Percentiles rank a stretch among this genome's conserved stretches.
These are phyloP conservation scores for Lodderomyces parapsilosis DNA, from an alignment of 1,139 yeast species.

Conservation along the genomic window DNA sequence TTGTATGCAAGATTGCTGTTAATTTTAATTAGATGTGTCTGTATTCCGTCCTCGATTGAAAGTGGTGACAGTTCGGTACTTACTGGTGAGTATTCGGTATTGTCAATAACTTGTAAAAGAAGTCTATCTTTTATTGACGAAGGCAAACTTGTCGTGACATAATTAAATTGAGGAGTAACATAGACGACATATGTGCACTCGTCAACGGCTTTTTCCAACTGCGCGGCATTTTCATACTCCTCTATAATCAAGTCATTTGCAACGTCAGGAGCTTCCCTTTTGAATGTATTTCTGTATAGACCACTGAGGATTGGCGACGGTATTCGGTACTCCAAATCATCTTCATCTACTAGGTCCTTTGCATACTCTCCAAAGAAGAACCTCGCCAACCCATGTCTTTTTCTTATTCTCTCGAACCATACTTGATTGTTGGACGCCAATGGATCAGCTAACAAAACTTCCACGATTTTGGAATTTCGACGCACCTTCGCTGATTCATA, in stretches of 20 bases:
- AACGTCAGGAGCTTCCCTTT: conserved; percentile 7
- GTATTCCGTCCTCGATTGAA: conserved; percentile 17
- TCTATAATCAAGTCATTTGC: conserved; percentile 26
- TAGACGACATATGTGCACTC: conserved; percentile 31
- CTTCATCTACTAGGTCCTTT: not conserved
- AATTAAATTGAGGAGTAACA: conserved; percentile 28
- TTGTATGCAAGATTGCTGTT: conserved; percentile 27
- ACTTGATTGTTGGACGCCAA: conserved; percentile 29
- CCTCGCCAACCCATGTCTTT: conserved; percentile 17
- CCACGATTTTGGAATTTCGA: conserved; percentile 29
- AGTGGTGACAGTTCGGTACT: conserved; percentile 34
- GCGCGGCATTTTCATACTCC: conserved; percentile 27
- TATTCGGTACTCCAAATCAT: conserved; percentile 15
- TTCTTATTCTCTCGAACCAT: conserved; percentile 31
- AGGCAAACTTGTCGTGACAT: conserved; percentile 14
- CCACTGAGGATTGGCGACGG: conserved; percentile 40
- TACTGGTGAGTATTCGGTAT: conserved; percentile 36
- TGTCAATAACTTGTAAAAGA: conserved; percentile 39
- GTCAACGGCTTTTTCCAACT: conserved; percentile 8
- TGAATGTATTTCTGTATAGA: conserved; percentile 21
- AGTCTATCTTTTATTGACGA: conserved; percentile 21
- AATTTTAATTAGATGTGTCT: conserved; percentile 33
- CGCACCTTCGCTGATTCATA: conserved; percentile 23
- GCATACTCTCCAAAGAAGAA: conserved; percentile 18
- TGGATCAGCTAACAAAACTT: conserved; percentile 43